Evolutionary conservation across 2,329 filamentous ascomycete species (phyloP).

Genomic region (Lachnellula subtilissima): DNA sequence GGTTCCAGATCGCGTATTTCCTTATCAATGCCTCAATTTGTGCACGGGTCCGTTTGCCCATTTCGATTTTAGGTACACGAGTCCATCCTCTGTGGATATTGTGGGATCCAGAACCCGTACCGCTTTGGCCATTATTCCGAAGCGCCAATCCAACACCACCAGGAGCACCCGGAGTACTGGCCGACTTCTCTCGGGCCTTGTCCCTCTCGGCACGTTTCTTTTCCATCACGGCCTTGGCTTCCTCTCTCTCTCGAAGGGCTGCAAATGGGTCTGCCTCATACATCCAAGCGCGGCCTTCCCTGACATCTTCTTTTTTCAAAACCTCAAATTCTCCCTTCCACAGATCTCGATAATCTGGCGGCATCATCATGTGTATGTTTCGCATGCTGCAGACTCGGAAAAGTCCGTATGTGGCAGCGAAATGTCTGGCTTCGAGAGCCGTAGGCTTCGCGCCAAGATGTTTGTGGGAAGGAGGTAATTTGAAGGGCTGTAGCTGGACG

Average conservation of each 20-base stretch:
- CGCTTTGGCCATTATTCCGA: slow-evolving; percentile 40
- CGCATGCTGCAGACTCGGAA: slow-evolving; percentile 93
- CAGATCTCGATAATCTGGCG: slow-evolving; percentile 79
- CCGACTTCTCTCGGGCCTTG: slow-evolving; percentile 63
- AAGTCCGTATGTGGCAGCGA: slow-evolving; percentile 84
- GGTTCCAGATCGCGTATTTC: slow-evolving; percentile 80
- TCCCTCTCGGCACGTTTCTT: slow-evolving; percentile 74
- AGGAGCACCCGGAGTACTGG: slow-evolving; percentile 55
- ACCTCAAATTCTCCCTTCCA: slow-evolving; percentile 86
- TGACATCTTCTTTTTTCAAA: slow-evolving; percentile 75
- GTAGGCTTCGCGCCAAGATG: slow-evolving; percentile 72
- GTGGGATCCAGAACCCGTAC: slow-evolving; percentile 30
- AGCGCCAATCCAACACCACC: slow-evolving; percentile 43
- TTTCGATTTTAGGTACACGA: slow-evolving; percentile 82
- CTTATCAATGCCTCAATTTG: slow-evolving; percentile 78
- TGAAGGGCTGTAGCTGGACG: slow-evolving; percentile 73
- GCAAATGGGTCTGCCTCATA: slow-evolving; percentile 95
- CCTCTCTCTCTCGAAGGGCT: slow-evolving; percentile 71
- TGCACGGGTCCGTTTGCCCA: slow-evolving; percentile 75
- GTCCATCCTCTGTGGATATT: slow-evolving; percentile 68
- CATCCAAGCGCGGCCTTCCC: slow-evolving; percentile 78
- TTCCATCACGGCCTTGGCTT: slow-evolving; percentile 67
- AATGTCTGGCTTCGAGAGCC: slow-evolving; percentile 85
- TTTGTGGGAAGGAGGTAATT: slow-evolving; percentile 70
- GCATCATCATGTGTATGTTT: slow-evolving; percentile 91